Evolutionary conservation across 768 basidiomycete genomes (phyloP), one percentile per base, ranked within the genome.

Genomic region (Pholiota molesta): DNA sequence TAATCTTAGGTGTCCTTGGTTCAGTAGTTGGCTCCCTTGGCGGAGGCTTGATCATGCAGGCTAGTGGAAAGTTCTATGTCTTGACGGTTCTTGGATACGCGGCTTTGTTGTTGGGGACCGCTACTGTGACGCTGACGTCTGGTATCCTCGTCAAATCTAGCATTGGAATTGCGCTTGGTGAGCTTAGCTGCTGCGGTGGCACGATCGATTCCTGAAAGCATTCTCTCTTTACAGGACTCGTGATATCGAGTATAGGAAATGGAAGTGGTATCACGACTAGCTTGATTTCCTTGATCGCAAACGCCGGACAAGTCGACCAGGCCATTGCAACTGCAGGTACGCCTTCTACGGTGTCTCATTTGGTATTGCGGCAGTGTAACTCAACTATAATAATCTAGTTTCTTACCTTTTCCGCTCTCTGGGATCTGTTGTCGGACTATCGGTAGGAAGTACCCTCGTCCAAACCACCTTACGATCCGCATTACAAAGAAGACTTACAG

Each of bases 371-470:
- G 3, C 58, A 11, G 33, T 51, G 10, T n/a, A 9, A 13, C 47
- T 49, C 9, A 58, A n/a, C 14, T 33, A 21, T 21, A 9, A 23
- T 33, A 11, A 54, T 51, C 7, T 65, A 86, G 87, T 85, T 0
- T 87, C 85, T 0, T 88, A 87, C 69, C 84, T 89, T 37, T 88
- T 88, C 77, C 84, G 87, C 37, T 87, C 86, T 2, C 69, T 88
- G 13, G 87, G 87, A 2, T 80, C 80, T 1, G 85, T 88, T 8
- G 72, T 87, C 23, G 84, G 86, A 1, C 66, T 88, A 0, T 86
- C 86, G 0, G 70, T 85, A 0, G 83, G 83, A 4, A 86, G 84
- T 56, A 83, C 86, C 0, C 66, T 88, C n/a, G 73, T 85, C 0
- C 86, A 88, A 68, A 73, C 77, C 42, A 78, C 77, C 0, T 75